Base-by-base conservation (phyloP, 2,329 filamentous ascomycete genomes). In the Verruconis gallopava region DNA sequence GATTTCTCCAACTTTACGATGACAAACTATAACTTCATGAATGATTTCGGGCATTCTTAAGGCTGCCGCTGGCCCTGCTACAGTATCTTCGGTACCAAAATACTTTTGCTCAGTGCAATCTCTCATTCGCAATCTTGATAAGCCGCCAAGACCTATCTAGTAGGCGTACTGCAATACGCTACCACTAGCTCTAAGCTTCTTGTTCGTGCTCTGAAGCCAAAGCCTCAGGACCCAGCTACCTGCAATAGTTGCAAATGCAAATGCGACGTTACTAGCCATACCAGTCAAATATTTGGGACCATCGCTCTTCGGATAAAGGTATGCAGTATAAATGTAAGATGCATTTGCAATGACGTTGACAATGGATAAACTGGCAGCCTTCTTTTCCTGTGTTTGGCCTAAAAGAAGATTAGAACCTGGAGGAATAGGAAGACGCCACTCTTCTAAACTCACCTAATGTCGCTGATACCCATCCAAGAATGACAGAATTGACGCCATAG, bases 311-410 rank as follows among this genome's bases (percentile, higher is more conserved):
- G 51, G 43, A 48, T 54, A 61, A 3, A 63, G 49, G 44, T 63
- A 63, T 5, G 57, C 54, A 4, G 51, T 55, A 39, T 53, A 67
- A 32, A 66, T 64, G 38, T 60, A 57, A 28, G 55, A 53, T 17
- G 57, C 51, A 40, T 63, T 66, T 0, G 57, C 58, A 4, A 60
- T 52, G 1, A 61, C 55, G 39, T 67, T 66, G n/a, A 64, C 62
- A 37, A 65, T 60, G 1, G 61, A 60, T 14, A 65, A 50, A 3
- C 56, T 52, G 3, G 61, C 61, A 14, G 63, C 63, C 38, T 63
- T 63, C 50, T 66, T 68, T 46, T 65, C 63, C 3, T 57, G 50
- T 1, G 63, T 64, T 37, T 65, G 59, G 2, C 59, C 61, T 5
- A 63, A 52, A 1, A 61, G 64, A 2, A 57, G 57, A n/a, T 30